A percentile compares a stretch with the other conserved stretches of the same genome.
Conservation (phyloP, 2,329 filamentous ascomycete genomes). For the Penicillium vulpinum region DNA sequence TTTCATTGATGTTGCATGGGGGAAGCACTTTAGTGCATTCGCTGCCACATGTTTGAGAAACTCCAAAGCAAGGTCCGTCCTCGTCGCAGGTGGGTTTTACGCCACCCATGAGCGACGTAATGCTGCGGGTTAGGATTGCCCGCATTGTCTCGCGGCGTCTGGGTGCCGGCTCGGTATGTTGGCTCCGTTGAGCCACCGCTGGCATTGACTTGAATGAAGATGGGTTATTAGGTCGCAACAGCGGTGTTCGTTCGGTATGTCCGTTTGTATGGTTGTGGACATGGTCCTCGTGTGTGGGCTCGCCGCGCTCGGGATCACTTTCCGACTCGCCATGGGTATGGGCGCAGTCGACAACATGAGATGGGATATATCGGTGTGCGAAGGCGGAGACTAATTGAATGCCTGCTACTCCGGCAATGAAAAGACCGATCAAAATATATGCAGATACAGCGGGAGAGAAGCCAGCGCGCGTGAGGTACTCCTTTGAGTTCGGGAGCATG, state of each 20-base stretch:
- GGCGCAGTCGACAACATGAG: constrained; percentile 52
- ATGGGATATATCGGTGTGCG: constrained; percentile 51
- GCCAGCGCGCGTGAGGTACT: constrained; percentile 70
- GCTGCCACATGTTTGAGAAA: constrained; percentile 60
- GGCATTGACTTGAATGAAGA: constrained; percentile 27
- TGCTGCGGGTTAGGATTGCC: constrained; percentile 37
- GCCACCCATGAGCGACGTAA: constrained; percentile 53
- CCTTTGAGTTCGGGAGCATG: constrained; percentile 85
- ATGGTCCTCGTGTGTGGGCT: constrained; percentile 22
- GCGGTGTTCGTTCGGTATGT: constrained; percentile 33
- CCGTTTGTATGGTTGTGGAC: constrained; percentile 18
- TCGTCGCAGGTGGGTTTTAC: constrained; percentile 56
- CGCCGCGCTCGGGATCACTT: constrained; percentile 36
- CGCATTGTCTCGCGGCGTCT: constrained; percentile 33
- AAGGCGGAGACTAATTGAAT: constrained; percentile 49
- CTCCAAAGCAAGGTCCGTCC: constrained; percentile 61
- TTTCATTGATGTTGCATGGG: constrained; percentile 17
- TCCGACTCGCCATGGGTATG: constrained; percentile 45
- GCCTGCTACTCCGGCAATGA: constrained; percentile 49
- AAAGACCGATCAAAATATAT: constrained; percentile 48
- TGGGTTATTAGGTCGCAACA: constrained; percentile 20
- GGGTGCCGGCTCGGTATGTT: constrained; percentile 11
- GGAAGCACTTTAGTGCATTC: constrained; percentile 57
- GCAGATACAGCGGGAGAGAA: constrained; percentile 66
- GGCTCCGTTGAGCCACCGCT: constrained; percentile 18